Conservation (phyloP, 1,139 yeast genomes). For the Pichia sp. region DNA sequence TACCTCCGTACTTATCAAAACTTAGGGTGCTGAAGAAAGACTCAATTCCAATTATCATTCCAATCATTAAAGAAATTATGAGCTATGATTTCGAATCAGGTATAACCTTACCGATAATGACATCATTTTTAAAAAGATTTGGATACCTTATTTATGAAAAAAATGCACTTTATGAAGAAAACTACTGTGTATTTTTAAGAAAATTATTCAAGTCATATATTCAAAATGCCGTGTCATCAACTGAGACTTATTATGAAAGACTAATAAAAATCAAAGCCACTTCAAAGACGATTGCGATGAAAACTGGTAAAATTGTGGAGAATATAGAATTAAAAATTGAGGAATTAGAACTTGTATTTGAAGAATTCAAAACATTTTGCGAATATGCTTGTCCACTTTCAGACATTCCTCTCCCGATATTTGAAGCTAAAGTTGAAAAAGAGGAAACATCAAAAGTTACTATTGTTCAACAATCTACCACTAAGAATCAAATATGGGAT, state of each 20-base stretch:
- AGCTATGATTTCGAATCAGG: constrained; percentile 46
- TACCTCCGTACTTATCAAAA: constrained; percentile 36
- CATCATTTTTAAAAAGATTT: constrained; percentile 49
- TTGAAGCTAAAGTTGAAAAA: constrained; percentile 24
- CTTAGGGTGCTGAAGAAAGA: constrained; percentile 24
- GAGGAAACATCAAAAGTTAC: constrained; percentile 17
- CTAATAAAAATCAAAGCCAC: constrained; percentile 34
- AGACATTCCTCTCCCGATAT: constrained; percentile 27
- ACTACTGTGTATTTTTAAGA: constrained; percentile 20
- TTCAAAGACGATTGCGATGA: constrained; percentile 50
- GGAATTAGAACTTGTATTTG: constrained; percentile 34
- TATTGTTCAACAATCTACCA: constrained; percentile 22
- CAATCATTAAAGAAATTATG: constrained; percentile 45
- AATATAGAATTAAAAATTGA: constrained; percentile 43
- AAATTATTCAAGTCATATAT: constrained; percentile 42
- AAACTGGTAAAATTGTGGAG: constrained; percentile 60
- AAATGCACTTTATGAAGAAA: constrained; percentile 20
- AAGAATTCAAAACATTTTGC: constrained; percentile 41
- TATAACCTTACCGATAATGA: constrained; percentile 40
- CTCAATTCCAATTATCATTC: constrained; percentile 21
- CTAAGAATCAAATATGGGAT: constrained; percentile 51
- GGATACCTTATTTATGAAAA: constrained; percentile 28
- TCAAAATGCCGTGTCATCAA: constrained; percentile 36
- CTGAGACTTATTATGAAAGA: constrained; percentile 33
- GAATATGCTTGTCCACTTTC: constrained; percentile 41